phyloP scores from a whole-genome alignment of 202 grass and related monocot genomes.

The Dendrocalamus latiflorus region DNA sequence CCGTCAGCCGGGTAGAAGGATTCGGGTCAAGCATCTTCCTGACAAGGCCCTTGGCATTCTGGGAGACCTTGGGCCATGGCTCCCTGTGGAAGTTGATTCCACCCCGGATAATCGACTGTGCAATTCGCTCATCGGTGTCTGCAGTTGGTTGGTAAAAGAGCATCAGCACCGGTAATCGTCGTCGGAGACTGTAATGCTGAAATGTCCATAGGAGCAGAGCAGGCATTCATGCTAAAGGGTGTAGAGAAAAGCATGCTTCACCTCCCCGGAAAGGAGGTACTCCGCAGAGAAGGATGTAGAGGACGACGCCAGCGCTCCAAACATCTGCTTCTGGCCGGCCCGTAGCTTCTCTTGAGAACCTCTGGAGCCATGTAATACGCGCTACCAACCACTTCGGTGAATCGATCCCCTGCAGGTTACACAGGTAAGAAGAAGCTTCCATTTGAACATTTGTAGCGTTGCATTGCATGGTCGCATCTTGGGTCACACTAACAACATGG shows the following conservation, averaged over 20 bases:
- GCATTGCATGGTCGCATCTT: too few species aligned
- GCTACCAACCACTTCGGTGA: constrained; percentile 86
- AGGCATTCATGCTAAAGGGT: neutral
- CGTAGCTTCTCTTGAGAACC: constrained; percentile 70
- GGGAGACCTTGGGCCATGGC: constrained; percentile 81
- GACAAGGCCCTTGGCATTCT: constrained; percentile 78
- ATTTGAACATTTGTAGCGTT: neutral
- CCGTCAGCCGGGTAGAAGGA: constrained; percentile 52
- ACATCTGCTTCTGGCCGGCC: constrained; percentile 83
- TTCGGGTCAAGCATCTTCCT: constrained; percentile 79
- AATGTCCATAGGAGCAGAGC: neutral
- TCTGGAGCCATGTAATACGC: too few species aligned
- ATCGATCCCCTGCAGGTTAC: constrained; percentile 44
- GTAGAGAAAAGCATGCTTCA: neutral
- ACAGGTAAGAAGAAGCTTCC: neutral
- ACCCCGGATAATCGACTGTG: constrained; percentile 57
- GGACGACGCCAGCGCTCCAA: constrained; percentile 89
- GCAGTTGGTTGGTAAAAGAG: neutral
- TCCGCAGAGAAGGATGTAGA: too few species aligned
- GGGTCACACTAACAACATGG: too few species aligned
- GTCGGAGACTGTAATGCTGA: neutral
- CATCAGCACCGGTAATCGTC: neutral
- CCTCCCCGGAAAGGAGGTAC: constrained; percentile 96
- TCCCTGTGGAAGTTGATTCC: constrained; percentile 66
- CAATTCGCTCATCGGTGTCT: constrained; percentile 80